A percentile compares a stretch with the other conserved stretches of the same genome.
Conservation (phyloP, 805 yeast species). For the Nakazawaea ambrosiae region DNA sequence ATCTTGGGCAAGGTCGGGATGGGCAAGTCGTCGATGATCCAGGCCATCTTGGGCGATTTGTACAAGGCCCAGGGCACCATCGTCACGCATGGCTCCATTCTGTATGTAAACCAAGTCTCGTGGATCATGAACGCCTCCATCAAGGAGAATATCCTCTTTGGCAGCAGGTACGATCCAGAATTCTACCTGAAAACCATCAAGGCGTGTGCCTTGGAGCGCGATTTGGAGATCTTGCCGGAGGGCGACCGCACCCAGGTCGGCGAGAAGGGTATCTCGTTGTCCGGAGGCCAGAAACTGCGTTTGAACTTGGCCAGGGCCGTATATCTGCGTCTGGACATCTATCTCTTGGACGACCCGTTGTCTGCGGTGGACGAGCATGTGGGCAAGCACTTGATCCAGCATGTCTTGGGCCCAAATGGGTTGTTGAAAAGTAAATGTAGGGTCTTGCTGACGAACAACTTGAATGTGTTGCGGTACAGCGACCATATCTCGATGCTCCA, state of each 20-base stretch:
- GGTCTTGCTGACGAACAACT: conserved; percentile 80
- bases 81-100: conserved; percentile 65
- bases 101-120: conserved; percentile 88
- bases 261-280: conserved; percentile 88
- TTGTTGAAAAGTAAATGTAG: conserved; percentile 67
- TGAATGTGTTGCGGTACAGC: conserved; percentile 75
- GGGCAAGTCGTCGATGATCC: conserved; percentile 81
- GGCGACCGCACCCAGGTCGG: conserved; percentile 91
- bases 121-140: conserved; percentile 95
- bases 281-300: conserved; percentile 97
- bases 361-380: conserved; percentile 97
- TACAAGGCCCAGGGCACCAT: conserved; percentile 71
- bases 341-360: conserved; percentile 81
- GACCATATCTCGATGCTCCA: conserved; percentile 60
- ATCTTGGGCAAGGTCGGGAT: conserved; percentile 87
- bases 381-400: conserved; percentile 72
- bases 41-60: conserved; percentile 76
- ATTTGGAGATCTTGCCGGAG: conserved; percentile 67
- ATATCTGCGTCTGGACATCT: conserved; percentile 84
- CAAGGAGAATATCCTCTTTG: conserved; percentile 81
- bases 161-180: conserved; percentile 70
- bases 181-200: conserved; percentile 73
- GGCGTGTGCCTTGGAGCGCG: conserved; percentile 82
- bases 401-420: conserved; percentile 79
- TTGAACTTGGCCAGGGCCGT: conserved; percentile 90